These are phyloP conservation scores for Diaporthe caulivora DNA, from an alignment of 2,329 filamentous ascomycete species.

Conservation along the genomic window DNA sequence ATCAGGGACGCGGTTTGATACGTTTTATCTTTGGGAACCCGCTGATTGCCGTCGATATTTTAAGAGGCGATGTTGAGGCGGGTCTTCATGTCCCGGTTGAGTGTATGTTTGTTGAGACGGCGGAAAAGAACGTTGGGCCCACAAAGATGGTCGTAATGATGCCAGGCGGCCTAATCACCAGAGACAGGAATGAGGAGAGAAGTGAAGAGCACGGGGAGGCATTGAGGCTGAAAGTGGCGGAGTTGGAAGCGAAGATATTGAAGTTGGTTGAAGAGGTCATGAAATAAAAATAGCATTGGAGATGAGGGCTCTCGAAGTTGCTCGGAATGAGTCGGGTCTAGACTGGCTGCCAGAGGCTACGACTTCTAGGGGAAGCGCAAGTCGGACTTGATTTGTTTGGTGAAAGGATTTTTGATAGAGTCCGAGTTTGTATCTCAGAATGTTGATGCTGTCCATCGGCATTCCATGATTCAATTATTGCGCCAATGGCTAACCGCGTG, in stretches of 20 bases:
- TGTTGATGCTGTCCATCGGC: neutral
- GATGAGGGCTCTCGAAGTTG: neutral
- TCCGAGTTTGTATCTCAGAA: neutral
- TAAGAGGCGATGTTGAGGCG: neutral
- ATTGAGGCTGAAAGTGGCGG: conserved; percentile 3
- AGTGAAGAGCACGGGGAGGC: neutral
- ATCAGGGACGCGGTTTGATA: neutral
- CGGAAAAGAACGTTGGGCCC: neutral
- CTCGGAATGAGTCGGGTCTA: no score
- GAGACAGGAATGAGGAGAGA: neutral
- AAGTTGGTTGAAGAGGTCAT: neutral
- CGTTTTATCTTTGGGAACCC: conserved; percentile 3
- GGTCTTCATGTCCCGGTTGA: conserved; percentile 1
- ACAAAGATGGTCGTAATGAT: conserved; percentile 13
- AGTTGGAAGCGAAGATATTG: neutral
- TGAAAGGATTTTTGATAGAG: neutral
- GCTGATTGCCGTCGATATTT: neutral
- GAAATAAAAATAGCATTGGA: neutral
- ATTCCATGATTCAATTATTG: neutral
- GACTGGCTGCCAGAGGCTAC: no score
- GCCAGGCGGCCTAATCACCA: neutral
- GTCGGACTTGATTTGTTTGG: neutral
- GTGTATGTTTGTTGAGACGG: conserved; percentile 4
- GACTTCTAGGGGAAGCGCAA: neutral
- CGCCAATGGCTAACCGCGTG: neutral